Evolutionary conservation across 2,329 filamentous ascomycete species (phyloP), one percentile per base, ranked within the genome.

Genomic region (Colletotrichum ledebouriae): DNA sequence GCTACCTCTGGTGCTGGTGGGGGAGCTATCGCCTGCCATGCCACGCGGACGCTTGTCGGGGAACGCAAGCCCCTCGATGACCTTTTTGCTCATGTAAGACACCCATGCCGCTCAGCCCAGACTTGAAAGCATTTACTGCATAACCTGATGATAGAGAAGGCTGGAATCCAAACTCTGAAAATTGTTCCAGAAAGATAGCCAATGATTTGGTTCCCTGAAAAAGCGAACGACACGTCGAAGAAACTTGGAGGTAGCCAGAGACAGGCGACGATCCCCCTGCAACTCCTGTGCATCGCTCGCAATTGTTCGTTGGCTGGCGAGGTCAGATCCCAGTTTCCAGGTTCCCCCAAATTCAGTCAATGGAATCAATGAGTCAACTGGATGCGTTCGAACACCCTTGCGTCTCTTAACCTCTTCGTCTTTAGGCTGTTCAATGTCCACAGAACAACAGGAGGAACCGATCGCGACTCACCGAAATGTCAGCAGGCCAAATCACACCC

Each of bases 11-110:
- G 29, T 29, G 44, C 60, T 66, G 66, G 61, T 47, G 66, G 42
- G 55, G 62, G 61, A 68, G 62, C 55, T 69, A 66, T 68, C 61
- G 49, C 53, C 56, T 59, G 47, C 61, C 65, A 65, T 66, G 66
- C 66, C 66, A 69, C 66, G 66, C 66, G 61, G 56, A 56, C 42
- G 55, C 60, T 67, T 37, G 46, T 59, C 65, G 41, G 49, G 61
- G 66, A 56, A 69, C 50, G 49, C 41, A 55, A 62, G 63, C 58
- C 63, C 50, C 63, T 66, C 58, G 37, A 55, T 60, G 62, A n/a
- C 41, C 10, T 29, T 20, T 34, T 63, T 56, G 17, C 17, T 17
- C 22, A 50, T n/a, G 44, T 17, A 41, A 37, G 57, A 59, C 20
- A 50, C 25, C 57, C 25, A 57, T 44, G 47, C 53, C 52, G 60